A percentile compares a stretch with the other conserved stretches of the same genome.
phyloP scores from a whole-genome alignment of 2,329 filamentous ascomycete species.

The Leptographium wingfieldii region DNA sequence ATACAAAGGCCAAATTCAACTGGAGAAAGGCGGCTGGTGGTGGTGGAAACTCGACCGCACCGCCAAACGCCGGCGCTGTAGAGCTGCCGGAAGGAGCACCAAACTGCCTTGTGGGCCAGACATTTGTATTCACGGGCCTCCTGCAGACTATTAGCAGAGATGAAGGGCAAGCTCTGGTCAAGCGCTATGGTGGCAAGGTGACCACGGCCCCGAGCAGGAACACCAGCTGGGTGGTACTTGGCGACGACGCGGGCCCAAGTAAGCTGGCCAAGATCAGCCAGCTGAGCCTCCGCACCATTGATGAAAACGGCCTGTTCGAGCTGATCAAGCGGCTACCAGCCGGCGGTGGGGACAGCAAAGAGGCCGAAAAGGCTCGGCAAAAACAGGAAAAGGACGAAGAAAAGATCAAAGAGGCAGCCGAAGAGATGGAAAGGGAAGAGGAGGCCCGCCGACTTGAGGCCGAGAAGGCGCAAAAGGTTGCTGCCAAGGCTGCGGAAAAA shows the following conservation, averaged over 20 bases:
- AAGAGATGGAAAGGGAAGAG: conserved; percentile 77
- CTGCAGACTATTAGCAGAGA: conserved; percentile 70
- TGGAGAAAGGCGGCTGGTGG: conserved; percentile 51
- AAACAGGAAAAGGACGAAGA: conserved; percentile 78
- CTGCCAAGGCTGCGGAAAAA: conserved; percentile 24
- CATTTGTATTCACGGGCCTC: conserved; percentile 91
- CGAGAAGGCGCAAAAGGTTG: conserved; percentile 40
- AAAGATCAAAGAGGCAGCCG: conserved; percentile 67
- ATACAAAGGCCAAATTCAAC: conserved; percentile 63
- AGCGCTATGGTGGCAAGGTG: conserved; percentile 87
- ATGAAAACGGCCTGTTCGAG: conserved; percentile 83
- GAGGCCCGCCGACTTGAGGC: conserved; percentile 40
- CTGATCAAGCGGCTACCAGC: conserved; percentile 71
- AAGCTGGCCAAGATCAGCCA: conserved; percentile 80
- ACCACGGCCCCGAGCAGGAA: conserved; percentile 78
- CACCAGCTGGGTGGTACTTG: conserved; percentile 86
- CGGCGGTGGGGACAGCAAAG: conserved; percentile 77
- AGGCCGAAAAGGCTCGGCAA: conserved; percentile 70
- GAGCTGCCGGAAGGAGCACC: conserved; percentile 75
- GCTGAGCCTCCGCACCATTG: conserved; percentile 75
- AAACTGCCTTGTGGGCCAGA: conserved; percentile 79
- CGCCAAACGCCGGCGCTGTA: conserved; percentile 47
- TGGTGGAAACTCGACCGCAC: conserved; percentile 48
- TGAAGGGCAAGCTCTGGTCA: conserved; percentile 75
- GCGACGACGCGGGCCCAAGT: conserved; percentile 81